Percentiles rank a stretch among this genome's conserved stretches.
phyloP scores from a whole-genome alignment of 2,329 filamentous ascomycete genomes.

The Cyclaneusma minus region DNA sequence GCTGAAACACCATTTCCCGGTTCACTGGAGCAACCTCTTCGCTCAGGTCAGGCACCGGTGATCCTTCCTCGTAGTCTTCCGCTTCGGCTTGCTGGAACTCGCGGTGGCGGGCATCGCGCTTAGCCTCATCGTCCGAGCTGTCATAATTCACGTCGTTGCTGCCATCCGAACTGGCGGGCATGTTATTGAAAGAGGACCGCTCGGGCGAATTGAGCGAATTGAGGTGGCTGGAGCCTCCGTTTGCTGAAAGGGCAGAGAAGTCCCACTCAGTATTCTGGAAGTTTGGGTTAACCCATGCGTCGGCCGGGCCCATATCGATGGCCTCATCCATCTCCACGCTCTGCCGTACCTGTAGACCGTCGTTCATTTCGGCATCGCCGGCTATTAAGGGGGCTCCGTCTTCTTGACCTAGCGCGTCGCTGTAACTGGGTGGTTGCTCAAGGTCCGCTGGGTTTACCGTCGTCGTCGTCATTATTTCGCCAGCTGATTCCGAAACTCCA shows the following conservation, averaged over 20 bases:
- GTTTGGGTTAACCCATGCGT: background rate
- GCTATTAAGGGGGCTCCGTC: slow-evolving; percentile 7
- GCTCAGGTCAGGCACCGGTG: too few relatives aligned
- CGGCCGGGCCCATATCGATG: slow-evolving; percentile 10
- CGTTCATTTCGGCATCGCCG: slow-evolving; percentile 8
- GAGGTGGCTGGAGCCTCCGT: slow-evolving; percentile 4
- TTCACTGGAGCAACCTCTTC: too few relatives aligned
- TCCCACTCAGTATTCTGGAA: background rate
- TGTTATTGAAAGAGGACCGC: too few relatives aligned
- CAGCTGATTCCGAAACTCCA: slow-evolving; percentile 38
- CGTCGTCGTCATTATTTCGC: slow-evolving; percentile 11
- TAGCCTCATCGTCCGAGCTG: slow-evolving; percentile 6
- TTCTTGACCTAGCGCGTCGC: slow-evolving; percentile 9
- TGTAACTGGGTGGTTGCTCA: slow-evolving; percentile 13
- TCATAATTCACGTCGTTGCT: slow-evolving; percentile 5
- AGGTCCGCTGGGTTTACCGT: slow-evolving; percentile 13
- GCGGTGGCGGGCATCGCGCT: too few relatives aligned
- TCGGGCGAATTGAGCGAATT: background rate
- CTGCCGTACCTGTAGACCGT: slow-evolving; percentile 6
- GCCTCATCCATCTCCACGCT: slow-evolving; percentile 17
- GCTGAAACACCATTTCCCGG: slow-evolving; percentile 8
- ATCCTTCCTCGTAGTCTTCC: too few relatives aligned
- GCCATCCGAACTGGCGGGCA: too few relatives aligned
- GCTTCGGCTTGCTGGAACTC: too few relatives aligned
- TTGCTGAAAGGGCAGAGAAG: background rate